phyloP scores from a whole-genome alignment of 345 rosid genomes.

The Syzygium aromaticum region DNA sequence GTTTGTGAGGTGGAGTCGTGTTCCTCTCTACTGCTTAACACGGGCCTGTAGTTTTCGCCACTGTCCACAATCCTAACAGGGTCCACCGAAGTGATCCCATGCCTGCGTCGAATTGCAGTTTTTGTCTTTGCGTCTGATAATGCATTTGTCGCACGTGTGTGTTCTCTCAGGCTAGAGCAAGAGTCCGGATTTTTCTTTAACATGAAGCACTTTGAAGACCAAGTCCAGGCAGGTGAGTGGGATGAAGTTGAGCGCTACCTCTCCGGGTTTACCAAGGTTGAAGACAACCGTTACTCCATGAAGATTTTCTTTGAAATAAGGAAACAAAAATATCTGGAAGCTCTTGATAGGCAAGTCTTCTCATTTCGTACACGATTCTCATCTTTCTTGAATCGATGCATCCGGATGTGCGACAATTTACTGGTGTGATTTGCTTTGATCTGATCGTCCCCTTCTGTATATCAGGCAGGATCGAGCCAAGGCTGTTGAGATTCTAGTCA shows the following conservation, averaged over 20 bases:
- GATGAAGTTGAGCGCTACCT: conserved; percentile 76
- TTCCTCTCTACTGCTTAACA: neutral
- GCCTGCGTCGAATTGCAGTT: neutral
- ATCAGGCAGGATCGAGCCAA: conserved; percentile 66
- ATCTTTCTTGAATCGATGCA: neutral
- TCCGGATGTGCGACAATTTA: neutral
- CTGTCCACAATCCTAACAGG: neutral
- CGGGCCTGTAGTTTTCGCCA: neutral
- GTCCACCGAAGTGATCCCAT: neutral
- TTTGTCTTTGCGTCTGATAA: neutral
- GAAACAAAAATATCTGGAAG: conserved; percentile 88
- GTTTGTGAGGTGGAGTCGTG: neutral
- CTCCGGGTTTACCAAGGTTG: conserved; percentile 83
- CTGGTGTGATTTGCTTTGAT: neutral
- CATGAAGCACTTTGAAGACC: conserved; percentile 68
- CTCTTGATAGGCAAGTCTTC: conserved; percentile 57
- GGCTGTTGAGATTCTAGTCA: conserved; percentile 77
- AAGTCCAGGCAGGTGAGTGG: conserved; percentile 79
- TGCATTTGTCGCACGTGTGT: neutral
- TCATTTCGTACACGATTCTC: neutral
- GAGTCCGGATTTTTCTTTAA: conserved; percentile 85
- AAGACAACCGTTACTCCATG: conserved; percentile 84
- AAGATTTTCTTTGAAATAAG: conserved; percentile 85
- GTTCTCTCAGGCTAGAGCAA: conserved; percentile 29
- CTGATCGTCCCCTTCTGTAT: neutral